Base-by-base conservation (phyloP, 441 rosid species). In the Aquilaria agallochum region DNA sequence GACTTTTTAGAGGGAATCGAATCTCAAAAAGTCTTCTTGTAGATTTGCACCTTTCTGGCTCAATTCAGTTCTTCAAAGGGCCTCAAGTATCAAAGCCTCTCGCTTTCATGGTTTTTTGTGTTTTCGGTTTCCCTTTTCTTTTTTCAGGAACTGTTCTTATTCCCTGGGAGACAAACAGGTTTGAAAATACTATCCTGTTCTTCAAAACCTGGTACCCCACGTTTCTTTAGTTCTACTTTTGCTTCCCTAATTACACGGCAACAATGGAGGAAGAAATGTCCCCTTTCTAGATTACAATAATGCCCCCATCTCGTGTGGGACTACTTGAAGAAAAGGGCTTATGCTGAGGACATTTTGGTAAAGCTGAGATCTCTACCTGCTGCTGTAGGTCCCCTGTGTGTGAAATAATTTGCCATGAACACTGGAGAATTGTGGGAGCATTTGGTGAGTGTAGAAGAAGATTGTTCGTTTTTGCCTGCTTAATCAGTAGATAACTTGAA, bases 191-290 rank as follows among this genome's bases (percentile, higher is more conserved):
- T 45, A 63, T 66, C 56, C 31, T 30, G 69, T 72, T 42, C 63
- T 56, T 49, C 45, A 51, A 54, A 63, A 36, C 50, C 31, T 57
- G 44, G 53, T 73, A 64, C 76, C 80, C 88, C 75, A 63, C 76
- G 40, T 52, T 31, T 34, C 9, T 55, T 61, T 11, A 55, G 50
- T 20, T 55, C 67, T 75, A 68, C 46, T 65, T 60, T 56, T 54
- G 57, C 53, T 71, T 60, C 31, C 78, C 95, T 76, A 65, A 46
- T 72, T 67, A 72, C 78, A 70, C 80, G 89, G 88, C 95, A 69
- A 67, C 68, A 68, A 70, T 84, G 76, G 80, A 68, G 92, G 88
- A 49, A 66, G 67, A 68, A 55, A 55, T 54, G 53, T 65, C 64
- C 31, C 57, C 34, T 62, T 40, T 42, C 53, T 62, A 67, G 59